phyloP scores from a whole-genome alignment of 2,329 filamentous ascomycete genomes.

The Fusarium tanahbumbuense region DNA sequence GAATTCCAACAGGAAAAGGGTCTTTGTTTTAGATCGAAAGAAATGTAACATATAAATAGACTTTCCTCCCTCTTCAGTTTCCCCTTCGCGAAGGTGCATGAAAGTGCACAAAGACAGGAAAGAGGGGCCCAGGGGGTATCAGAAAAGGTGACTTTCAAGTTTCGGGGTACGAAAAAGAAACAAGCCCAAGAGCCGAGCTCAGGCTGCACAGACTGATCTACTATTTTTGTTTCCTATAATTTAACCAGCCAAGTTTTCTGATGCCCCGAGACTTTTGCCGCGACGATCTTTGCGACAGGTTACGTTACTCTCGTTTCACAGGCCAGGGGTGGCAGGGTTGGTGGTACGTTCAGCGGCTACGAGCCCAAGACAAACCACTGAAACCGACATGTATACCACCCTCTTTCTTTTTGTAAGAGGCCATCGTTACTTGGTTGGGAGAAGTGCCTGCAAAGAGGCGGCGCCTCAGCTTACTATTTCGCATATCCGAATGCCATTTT shows the following conservation, averaged over 20 bases:
- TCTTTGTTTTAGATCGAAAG: constrained; percentile 1
- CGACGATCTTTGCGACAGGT: constrained; percentile 41
- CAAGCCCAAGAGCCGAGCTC: neutral
- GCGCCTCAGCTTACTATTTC: constrained; percentile 17
- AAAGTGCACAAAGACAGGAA: constrained; percentile 21
- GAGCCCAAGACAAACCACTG: constrained; percentile 21
- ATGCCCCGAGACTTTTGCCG: neutral
- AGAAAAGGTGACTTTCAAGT: constrained; percentile 4
- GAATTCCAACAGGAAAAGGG: constrained; percentile 4
- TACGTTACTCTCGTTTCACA: constrained; percentile 42
- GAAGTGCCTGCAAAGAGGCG: neutral
- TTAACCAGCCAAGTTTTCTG: neutral
- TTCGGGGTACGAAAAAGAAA: neutral
- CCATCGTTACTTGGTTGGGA: constrained; percentile 9
- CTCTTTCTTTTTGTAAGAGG: constrained; percentile 16
- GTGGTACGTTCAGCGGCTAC: constrained; percentile 29
- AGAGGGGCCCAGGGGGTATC: constrained; percentile 8
- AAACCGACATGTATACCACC: constrained; percentile 5
- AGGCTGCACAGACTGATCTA: neutral
- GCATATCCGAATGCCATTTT: neutral
- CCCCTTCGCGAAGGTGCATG: constrained; percentile 15
- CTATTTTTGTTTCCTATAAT: neutral
- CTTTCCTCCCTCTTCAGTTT: constrained; percentile 3
- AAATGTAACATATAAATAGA: constrained; percentile 21
- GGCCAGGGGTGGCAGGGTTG: constrained; percentile 29